These are phyloP conservation scores for Oenanthe javanica DNA, from an alignment of 140 eudicot genomes.

Conservation along the genomic window DNA sequence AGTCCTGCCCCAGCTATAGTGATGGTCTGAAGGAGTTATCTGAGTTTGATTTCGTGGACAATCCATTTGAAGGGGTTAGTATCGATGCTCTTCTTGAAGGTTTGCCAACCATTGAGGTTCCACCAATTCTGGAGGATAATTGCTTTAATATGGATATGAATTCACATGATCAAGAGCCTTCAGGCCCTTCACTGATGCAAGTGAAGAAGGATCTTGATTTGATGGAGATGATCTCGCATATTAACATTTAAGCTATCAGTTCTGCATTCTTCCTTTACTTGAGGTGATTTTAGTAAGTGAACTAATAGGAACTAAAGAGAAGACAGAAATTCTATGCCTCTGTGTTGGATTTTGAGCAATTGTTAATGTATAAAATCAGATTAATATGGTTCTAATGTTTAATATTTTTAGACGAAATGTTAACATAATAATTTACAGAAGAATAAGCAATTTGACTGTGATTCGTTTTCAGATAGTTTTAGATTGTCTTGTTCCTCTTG, in stretches of 20 bases:
- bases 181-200: constrained; percentile 21
- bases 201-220: constrained; percentile 68
- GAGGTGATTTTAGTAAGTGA: neutral
- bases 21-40: constrained; percentile 45
- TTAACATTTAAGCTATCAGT: constrained; percentile 25
- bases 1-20: constrained; percentile 16
- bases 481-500: neutral
- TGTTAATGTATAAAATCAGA: too few species aligned
- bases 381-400: neutral
- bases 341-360: neutral
- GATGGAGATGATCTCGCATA: constrained; percentile 67
- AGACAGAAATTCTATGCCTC: neutral
- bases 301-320: neutral
- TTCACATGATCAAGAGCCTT: constrained; percentile 19
- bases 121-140: constrained; percentile 26
- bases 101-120: constrained; percentile 12
- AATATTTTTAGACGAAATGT: neutral
- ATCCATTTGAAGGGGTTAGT: constrained; percentile 43
- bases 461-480: neutral
- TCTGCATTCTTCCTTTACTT: neutral
- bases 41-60: constrained; percentile 48
- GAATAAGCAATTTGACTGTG: too few species aligned
- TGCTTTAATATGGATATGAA: neutral
- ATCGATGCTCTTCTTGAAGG: constrained; percentile 42
- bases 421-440: neutral